A percentile compares a stretch with the other conserved stretches of the same genome.
phyloP scores from a whole-genome alignment of 495 filamentous ascomycete genomes.

The Tetracladium marchalianum region DNA sequence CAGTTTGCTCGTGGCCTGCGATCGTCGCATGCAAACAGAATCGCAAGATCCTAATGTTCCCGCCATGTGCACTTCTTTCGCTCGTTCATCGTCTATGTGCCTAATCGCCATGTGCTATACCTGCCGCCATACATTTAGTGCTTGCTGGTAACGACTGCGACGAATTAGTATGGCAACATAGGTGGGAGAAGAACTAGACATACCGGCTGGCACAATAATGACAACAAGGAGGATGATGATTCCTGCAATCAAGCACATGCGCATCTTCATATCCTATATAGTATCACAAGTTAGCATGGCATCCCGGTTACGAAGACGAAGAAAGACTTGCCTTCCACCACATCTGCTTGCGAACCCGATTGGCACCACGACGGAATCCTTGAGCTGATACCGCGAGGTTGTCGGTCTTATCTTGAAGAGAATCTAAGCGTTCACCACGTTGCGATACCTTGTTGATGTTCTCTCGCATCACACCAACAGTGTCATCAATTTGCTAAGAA shows the following conservation, averaged over 20 bases:
- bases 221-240: slow-evolving; percentile 82
- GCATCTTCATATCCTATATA: slow-evolving; percentile 99
- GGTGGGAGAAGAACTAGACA: slow-evolving; percentile 10
- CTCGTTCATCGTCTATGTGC: not conserved
- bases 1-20: slow-evolving; percentile 18
- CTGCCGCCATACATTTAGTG: slow-evolving; percentile 4
- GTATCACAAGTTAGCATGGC: slow-evolving; percentile 27
- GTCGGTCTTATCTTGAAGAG: slow-evolving; percentile 92
- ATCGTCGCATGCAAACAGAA: slow-evolving; percentile 17
- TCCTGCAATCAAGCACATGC: slow-evolving; percentile 83
- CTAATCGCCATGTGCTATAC: not conserved
- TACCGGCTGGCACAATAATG: slow-evolving; percentile 87
- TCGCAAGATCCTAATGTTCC: slow-evolving; percentile 2
- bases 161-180: slow-evolving; percentile 1
- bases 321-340: slow-evolving; percentile 38
- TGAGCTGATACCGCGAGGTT: slow-evolving; percentile 83
- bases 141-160: slow-evolving; percentile 14
- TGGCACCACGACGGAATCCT: slow-evolving; percentile 90
- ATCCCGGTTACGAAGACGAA: slow-evolving; percentile 18
- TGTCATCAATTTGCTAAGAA: slow-evolving; percentile 88
- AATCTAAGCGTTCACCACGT: slow-evolving; percentile 83
- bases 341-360: slow-evolving; percentile 79
- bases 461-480: slow-evolving; percentile 83
- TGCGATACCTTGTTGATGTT: slow-evolving; percentile 90
- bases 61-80: slow-evolving; percentile 1